A percentile compares a stretch with the other conserved stretches of the same genome.
Evolutionary conservation across 208 protist genomes (phyloP).

Genomic region (Trypanosoma lewisi): DNA sequence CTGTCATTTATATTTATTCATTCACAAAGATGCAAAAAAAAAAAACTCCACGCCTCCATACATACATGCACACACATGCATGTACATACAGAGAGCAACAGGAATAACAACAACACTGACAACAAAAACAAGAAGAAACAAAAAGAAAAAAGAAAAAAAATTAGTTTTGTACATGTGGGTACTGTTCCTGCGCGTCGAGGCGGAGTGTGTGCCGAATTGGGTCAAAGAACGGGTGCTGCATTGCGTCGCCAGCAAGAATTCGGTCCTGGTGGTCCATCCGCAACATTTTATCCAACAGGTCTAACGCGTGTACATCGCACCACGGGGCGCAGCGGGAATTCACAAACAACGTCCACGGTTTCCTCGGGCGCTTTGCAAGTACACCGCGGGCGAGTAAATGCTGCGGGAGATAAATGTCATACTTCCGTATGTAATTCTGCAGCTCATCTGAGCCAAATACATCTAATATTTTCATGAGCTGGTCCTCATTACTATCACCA

Average conservation of each 20-base stretch:
- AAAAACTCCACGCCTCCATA: not conserved
- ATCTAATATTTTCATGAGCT: slow-evolving; percentile 95
- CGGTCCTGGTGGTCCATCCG: slow-evolving; percentile 96
- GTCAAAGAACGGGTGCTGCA: slow-evolving; percentile 98
- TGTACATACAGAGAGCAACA: not conserved
- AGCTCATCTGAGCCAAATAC: slow-evolving; percentile 97
- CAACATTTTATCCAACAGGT: slow-evolving; percentile 97
- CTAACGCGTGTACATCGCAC: slow-evolving; percentile 94
- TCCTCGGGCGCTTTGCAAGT: slow-evolving; percentile 19
- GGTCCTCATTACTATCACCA: slow-evolving; percentile 98
- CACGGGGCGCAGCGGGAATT: slow-evolving; percentile 58
- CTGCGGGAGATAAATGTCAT: slow-evolving; percentile 90
- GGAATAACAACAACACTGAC: not conserved
- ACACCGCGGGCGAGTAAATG: slow-evolving; percentile 62
- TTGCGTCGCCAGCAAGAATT: slow-evolving; percentile 96
- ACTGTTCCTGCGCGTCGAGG: slow-evolving; percentile 54
- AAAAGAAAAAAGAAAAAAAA: slow-evolving; percentile 4
- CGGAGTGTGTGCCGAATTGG: slow-evolving; percentile 68
- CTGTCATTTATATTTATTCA: not conserved
- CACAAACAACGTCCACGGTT: slow-evolving; percentile 51
- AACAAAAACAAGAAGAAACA: slow-evolving; percentile 1
- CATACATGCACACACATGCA: not conserved
- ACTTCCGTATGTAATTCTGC: slow-evolving; percentile 95
- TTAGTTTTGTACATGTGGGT: slow-evolving; percentile 25
- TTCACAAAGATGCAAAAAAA: not conserved